Base-by-base conservation (phyloP, 495 filamentous ascomycete genomes). In the Hypoxylon lienhwacheense region DNA sequence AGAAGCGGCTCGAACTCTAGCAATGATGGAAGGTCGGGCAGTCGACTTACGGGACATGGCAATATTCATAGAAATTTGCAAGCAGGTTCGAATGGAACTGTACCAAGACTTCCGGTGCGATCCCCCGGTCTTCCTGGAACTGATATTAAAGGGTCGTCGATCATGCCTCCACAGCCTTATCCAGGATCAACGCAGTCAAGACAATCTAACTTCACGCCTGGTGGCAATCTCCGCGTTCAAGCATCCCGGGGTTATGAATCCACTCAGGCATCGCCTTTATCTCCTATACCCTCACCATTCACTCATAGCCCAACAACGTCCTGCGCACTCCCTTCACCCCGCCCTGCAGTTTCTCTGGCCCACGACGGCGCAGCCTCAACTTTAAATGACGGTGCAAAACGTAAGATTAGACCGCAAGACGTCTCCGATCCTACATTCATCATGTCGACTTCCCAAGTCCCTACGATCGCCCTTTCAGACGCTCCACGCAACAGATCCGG, bases 381-480 rank as follows among this genome's bases (percentile, higher is more conserved):
- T 24, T 32, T 63, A n/a, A 60, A 67, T 17, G 66, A 65, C 24
- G 16, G 75, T 68, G 46, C 58, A 29, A 93, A 90, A 73, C 81
- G 81, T 28, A 73, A 80, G 0, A 73, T 93, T 37, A 85, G 82
- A 60, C 90, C 92, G 63, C 73, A 78, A 25, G 81, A 86, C 20
- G 95, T 96, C 29, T 92, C 89, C 2, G 90, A 93, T 56, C 90
- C 90, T 0, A 87, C 80, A 0, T 86, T 95, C 47, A 68, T 92
- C n/a, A 87, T 82, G 25, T 81, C 79, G 15, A 93, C 89, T 6
- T 90, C 85, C 7, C 85, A 84, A 33, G 79, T 93, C 11, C 81
- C 84, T 2, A 83, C 82, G 0, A 76, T 87, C 8, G 78, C 80
- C 29, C 73, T 89, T 2, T 85, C 85, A 2, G 63, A 70, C 20